Evolutionary conservation across 2,329 filamentous ascomycete genomes (phyloP).

Genomic region (Calonectria pseudoturangicola): DNA sequence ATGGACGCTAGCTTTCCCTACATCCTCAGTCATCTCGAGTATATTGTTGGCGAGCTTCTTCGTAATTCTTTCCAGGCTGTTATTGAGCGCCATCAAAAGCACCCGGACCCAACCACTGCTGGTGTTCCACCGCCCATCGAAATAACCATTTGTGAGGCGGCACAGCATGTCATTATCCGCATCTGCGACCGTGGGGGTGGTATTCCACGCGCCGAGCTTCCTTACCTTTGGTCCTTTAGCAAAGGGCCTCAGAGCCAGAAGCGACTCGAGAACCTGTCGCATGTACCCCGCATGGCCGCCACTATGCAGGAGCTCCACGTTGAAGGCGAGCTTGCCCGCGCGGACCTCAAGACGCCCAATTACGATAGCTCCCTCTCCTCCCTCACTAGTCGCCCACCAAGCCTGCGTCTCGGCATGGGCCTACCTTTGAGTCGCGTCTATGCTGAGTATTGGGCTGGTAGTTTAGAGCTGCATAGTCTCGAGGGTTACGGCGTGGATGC

Average conservation of each 20-base stretch:
- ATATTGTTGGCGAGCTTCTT: constrained; percentile 95
- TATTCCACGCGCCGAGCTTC: constrained; percentile 88
- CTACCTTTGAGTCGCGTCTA: constrained; percentile 95
- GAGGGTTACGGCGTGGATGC: constrained; percentile 98
- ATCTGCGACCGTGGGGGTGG: constrained; percentile 97
- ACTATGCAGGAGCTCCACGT: constrained; percentile 90
- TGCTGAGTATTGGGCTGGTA: constrained; percentile 98
- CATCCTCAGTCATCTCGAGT: constrained; percentile 96
- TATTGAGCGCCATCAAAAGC: constrained; percentile 81
- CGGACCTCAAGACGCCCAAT: constrained; percentile 64
- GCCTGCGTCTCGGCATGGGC: constrained; percentile 93
- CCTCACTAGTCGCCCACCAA: constrained; percentile 87
- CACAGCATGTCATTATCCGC: constrained; percentile 95
- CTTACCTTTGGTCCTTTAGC: constrained; percentile 96
- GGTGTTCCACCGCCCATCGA: constrained; percentile 85
- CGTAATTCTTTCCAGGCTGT: constrained; percentile 96
- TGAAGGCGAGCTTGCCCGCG: constrained; percentile 63
- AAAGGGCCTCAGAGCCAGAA: constrained; percentile 89
- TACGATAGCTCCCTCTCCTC: constrained; percentile 82
- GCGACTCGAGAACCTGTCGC: constrained; percentile 88
- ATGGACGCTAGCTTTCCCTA: constrained; percentile 95
- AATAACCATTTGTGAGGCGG: constrained; percentile 94
- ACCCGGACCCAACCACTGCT: constrained; percentile 52
- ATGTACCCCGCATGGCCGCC: constrained; percentile 93
- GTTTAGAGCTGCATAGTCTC: constrained; percentile 90